phyloP scores from a whole-genome alignment of 2,329 filamentous ascomycete species.

The Xylariaceae sp. region DNA sequence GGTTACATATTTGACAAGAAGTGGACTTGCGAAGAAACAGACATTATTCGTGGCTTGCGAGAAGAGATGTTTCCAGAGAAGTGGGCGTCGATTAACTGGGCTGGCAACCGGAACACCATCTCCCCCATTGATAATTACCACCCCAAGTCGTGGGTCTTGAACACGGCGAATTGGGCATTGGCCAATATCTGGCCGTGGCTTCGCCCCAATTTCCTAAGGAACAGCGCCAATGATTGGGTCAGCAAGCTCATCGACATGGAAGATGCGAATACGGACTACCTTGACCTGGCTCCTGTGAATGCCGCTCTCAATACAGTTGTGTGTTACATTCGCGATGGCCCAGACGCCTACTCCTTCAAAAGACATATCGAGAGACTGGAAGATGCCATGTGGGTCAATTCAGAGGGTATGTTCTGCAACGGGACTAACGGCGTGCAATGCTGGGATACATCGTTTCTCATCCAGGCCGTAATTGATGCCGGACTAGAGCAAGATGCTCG shows the following conservation, averaged over 20 bases:
- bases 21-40: slow-evolving; percentile 78
- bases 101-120: slow-evolving; percentile 80
- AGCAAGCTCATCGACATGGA: slow-evolving; percentile 88
- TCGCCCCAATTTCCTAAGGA: slow-evolving; percentile 67
- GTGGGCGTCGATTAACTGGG: slow-evolving; percentile 79
- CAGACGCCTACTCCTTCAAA: slow-evolving; percentile 71
- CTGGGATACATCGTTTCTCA: slow-evolving; percentile 93
- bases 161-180: slow-evolving; percentile 77
- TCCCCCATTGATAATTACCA: slow-evolving; percentile 85
- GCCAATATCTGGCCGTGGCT: slow-evolving; percentile 83
- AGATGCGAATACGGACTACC: slow-evolving; percentile 89
- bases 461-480: slow-evolving; percentile 81
- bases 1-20: slow-evolving; percentile 84
- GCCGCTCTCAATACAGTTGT: slow-evolving; percentile 87
- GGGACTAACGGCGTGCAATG: slow-evolving; percentile 98
- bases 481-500: slow-evolving; percentile 77
- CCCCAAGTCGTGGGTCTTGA: slow-evolving; percentile 85
- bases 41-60: slow-evolving; percentile 73
- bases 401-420: slow-evolving; percentile 91
- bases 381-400: slow-evolving; percentile 90
- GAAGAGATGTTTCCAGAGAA: slow-evolving; percentile 83
- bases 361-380: slow-evolving; percentile 81
- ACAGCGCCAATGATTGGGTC: slow-evolving; percentile 78
- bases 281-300: slow-evolving; percentile 87
- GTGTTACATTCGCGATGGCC: slow-evolving; percentile 85